A percentile compares a stretch with the other conserved stretches of the same genome.
Conservation (phyloP, 345 rosid species). For the Raphanus sativus region DNA sequence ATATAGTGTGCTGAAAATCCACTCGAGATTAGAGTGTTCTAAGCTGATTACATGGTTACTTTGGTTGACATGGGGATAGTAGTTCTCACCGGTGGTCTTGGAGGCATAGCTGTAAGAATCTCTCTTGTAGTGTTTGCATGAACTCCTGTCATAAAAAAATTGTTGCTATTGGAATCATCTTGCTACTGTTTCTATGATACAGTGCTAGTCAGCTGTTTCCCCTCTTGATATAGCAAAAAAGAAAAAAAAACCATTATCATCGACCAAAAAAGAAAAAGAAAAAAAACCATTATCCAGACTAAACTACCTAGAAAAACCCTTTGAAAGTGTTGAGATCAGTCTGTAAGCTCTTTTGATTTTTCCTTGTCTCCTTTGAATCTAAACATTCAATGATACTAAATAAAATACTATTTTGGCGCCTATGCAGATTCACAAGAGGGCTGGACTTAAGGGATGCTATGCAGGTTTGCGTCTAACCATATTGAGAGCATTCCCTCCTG, state of each 20-base stretch:
- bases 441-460: conserved; percentile 86
- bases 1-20: conserved; percentile 74
- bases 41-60: conserved; percentile 47
- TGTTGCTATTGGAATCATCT: not conserved
- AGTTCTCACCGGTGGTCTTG: conserved; percentile 76
- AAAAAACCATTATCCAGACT: conserved; percentile 66
- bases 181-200: conserved; percentile 20
- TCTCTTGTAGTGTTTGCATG: conserved; percentile 15
- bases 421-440: conserved; percentile 66
- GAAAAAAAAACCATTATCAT: too few species aligned
- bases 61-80: conserved; percentile 84
- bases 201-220: conserved; percentile 81
- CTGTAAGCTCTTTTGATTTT: conserved; percentile 26
- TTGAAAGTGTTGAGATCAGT: conserved; percentile 69
- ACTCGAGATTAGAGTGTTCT: conserved; percentile 47
- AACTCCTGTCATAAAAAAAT: not conserved
- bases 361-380: conserved; percentile 10
- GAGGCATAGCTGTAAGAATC: conserved; percentile 84
- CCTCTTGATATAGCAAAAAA: conserved; percentile 81
- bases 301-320: conserved; percentile 59
- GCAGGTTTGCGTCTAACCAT: conserved; percentile 86
- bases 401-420: not conserved
- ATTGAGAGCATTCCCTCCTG: conserved; percentile 87
- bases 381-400: not conserved
- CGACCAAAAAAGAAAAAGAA: too few species aligned